Base-by-base conservation (phyloP, 2,329 filamentous ascomycete species). In the Trichoderma asperellum region DNA sequence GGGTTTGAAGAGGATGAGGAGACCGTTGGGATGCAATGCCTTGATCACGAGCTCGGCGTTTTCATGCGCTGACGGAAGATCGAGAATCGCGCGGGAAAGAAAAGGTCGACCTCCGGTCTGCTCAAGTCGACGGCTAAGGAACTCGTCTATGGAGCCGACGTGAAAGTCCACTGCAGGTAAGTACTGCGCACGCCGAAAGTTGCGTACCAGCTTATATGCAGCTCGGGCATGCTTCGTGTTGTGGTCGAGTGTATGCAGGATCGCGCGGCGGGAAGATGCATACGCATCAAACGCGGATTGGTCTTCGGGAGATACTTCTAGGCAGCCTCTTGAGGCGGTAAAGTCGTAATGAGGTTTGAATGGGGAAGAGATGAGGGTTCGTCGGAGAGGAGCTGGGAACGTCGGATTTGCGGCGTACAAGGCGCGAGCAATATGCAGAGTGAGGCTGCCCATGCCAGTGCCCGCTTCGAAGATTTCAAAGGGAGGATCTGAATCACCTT, bases 391-490 rank as follows among this genome's bases (percentile, higher is more conserved):
- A 0, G 85, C 84, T 6, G 85, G 80, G 4, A 81, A 63, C 7
- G 83, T 79, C 2, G 87, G 81, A 75, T 94, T 94, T 21, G 88
- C 91, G 56, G 87, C 92, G 76, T 94, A 91, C 57, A 96, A 87
- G 2, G 92, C 91, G 64, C 91, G 87, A 35, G 92, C 89, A 27
- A 96, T 83, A 75, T 94, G 88, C 5, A 96, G 79, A 0, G 92
- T 95, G 69, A 96, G 80, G 40, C 90, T 89, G 69, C 92, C 93
- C 83, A 94, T 92, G n/a, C 92, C 93, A 4, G 92, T 96, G 18
- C 93, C 92, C 58, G 92, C 92, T 79, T 96, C 93, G 64, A 96
- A 89, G 56, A 96, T 92, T 76, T 95, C 91, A 14, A 94, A 78
- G 0, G 85, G 86, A 10, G 82, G 78, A 16, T 16, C 2, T 35